These are phyloP conservation scores for Zizania latifolia DNA, from an alignment of 176 grass and related monocot species.

Conservation along the genomic window DNA sequence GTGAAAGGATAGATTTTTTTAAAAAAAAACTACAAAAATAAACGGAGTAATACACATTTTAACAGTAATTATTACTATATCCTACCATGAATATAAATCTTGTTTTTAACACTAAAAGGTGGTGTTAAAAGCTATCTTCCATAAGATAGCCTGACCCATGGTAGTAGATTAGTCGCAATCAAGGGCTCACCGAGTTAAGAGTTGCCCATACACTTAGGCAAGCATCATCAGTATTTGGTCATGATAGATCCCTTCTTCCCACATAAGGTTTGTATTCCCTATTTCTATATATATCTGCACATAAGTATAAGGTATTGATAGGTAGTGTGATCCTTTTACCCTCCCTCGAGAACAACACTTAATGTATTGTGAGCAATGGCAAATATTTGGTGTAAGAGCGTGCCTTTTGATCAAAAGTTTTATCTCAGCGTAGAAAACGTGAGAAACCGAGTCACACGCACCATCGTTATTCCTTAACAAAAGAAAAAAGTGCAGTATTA, in stretches of 20 bases:
- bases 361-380: neutral
- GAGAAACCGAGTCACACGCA: neutral
- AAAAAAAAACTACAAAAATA: no score
- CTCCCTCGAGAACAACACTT: neutral
- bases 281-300: neutral
- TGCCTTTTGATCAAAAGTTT: conserved; percentile 22
- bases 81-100: no score
- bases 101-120: no score
- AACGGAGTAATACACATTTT: neutral
- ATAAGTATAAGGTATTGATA: neutral
- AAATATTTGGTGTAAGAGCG: conserved; percentile 14
- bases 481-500: neutral
- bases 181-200: neutral
- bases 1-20: no score
- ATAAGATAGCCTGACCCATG: neutral
- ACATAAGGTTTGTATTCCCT: neutral
- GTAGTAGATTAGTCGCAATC: neutral
- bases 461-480: conserved; percentile 9
- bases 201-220: neutral
- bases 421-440: neutral
- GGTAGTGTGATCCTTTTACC: neutral
- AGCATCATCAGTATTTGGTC: neutral
- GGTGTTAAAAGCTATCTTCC: no score
- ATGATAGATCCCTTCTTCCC: neutral
- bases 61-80: neutral